These are phyloP conservation scores for Dacryopinax spathularia DNA, from an alignment of 768 basidiomycete species.

Conservation along the genomic window DNA sequence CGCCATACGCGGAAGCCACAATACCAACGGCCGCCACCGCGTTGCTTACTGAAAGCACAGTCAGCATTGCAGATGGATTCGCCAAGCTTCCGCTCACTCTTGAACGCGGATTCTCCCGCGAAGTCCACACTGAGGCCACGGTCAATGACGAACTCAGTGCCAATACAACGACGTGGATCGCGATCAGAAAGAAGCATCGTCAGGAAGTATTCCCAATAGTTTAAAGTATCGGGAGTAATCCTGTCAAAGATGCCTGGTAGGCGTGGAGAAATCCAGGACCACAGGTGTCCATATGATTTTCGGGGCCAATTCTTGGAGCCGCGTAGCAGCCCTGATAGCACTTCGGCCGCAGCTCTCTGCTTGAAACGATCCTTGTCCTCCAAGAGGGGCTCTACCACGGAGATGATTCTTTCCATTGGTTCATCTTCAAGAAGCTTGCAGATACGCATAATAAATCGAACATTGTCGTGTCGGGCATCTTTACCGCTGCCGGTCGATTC, in stretches of 20 bases:
- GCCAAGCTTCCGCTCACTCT: too few species aligned
- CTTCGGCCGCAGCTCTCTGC: slow-evolving; percentile 65
- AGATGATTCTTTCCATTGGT: slow-evolving; percentile 38
- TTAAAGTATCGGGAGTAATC: slow-evolving; percentile 73
- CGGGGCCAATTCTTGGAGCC: slow-evolving; percentile 77
- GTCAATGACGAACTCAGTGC: slow-evolving; percentile 48
- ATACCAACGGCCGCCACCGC: slow-evolving; percentile 51
- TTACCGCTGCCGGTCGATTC: slow-evolving; percentile 36
- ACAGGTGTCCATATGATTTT: slow-evolving; percentile 38
- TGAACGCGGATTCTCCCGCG: slow-evolving; percentile 71
- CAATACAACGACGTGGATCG: slow-evolving; percentile 52
- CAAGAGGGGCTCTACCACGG: slow-evolving; percentile 46
- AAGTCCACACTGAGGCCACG: slow-evolving; percentile 74
- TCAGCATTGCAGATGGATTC: slow-evolving; percentile 14
- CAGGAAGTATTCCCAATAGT: slow-evolving; percentile 59
- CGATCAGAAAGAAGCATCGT: slow-evolving; percentile 42
- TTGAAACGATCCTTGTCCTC: slow-evolving; percentile 64
- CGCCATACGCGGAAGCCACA: slow-evolving; percentile 49
- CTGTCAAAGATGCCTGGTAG: slow-evolving; percentile 51
- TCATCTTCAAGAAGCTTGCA: slow-evolving; percentile 46
- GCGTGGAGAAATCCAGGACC: slow-evolving; percentile 54
- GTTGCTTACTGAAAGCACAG: slow-evolving; percentile 50
- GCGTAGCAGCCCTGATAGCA: slow-evolving; percentile 59
- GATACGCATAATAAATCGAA: slow-evolving; percentile 20
- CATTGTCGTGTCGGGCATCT: slow-evolving; percentile 33